A percentile compares a stretch with the other conserved stretches of the same genome.
Evolutionary conservation across 176 grass and related monocot species (phyloP).

Genomic region (Musa schizocarpa): DNA sequence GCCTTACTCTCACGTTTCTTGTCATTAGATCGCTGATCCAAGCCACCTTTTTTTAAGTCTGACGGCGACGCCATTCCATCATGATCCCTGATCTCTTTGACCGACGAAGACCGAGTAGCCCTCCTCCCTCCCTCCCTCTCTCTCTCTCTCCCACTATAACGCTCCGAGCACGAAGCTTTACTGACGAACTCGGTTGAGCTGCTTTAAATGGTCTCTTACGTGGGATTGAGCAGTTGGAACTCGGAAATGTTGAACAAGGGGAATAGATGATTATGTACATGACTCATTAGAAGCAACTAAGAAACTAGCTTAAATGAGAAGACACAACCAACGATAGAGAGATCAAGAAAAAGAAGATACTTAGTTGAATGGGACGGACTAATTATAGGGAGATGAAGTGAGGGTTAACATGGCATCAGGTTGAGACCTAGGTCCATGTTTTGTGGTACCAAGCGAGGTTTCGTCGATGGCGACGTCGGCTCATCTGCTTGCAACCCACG

Average conservation of each 20-base stretch:
- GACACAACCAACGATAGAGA: too few species aligned
- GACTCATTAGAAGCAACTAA: too few species aligned
- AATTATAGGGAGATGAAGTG: neutral
- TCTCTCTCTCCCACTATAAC: neutral
- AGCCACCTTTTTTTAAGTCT: neutral
- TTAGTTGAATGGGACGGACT: neutral
- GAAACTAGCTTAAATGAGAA: neutral
- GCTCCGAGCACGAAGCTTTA: neutral
- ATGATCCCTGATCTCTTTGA: neutral
- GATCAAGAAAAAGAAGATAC: neutral
- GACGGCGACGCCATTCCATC: neutral
- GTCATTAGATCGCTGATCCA: neutral
- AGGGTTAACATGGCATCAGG: neutral
- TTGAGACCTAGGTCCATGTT: conserved; percentile 1
- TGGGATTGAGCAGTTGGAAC: too few species aligned
- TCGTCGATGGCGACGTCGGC: conserved; percentile 12
- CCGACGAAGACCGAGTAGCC: neutral
- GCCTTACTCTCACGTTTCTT: neutral
- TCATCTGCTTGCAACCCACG: neutral
- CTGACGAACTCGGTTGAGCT: too few species aligned
- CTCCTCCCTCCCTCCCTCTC: neutral
- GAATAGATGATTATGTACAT: too few species aligned
- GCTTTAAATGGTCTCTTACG: too few species aligned
- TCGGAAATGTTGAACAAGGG: too few species aligned
- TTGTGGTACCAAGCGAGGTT: neutral